These are phyloP conservation scores for Hymenoscyphus occultus DNA, from an alignment of 2,329 filamentous ascomycete genomes.

Conservation along the genomic window DNA sequence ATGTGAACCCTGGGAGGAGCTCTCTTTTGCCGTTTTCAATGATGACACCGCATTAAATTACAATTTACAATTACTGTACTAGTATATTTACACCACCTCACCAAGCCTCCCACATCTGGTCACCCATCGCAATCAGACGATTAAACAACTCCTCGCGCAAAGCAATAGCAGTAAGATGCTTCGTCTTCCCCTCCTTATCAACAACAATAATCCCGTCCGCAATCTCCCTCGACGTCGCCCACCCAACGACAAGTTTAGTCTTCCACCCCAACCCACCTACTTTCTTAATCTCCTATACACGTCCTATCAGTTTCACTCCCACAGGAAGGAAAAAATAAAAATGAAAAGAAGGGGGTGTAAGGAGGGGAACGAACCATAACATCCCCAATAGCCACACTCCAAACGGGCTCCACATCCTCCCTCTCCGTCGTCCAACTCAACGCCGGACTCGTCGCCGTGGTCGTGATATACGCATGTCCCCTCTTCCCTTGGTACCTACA, in stretches of 20 bases:
- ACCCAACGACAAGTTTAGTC: slow-evolving; percentile 75
- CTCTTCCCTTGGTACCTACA: slow-evolving; percentile 67
- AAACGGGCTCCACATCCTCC: slow-evolving; percentile 53
- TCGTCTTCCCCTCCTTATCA: slow-evolving; percentile 47
- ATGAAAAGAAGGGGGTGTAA: too few species aligned
- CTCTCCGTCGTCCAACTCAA: slow-evolving; percentile 48
- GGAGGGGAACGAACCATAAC: neutral
- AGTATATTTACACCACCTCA: slow-evolving; percentile 36
- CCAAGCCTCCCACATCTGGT: slow-evolving; percentile 81
- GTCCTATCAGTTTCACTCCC: too few species aligned
- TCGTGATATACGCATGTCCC: slow-evolving; percentile 69
- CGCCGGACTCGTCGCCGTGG: slow-evolving; percentile 54
- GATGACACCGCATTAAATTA: too few species aligned
- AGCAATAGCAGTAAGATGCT: slow-evolving; percentile 67
- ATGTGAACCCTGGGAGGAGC: too few species aligned
- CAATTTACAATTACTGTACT: too few species aligned
- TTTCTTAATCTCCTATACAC: slow-evolving; percentile 63
- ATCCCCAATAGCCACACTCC: slow-evolving; percentile 61
- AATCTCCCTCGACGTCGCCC: slow-evolving; percentile 71
- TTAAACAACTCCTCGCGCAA: slow-evolving; percentile 79
- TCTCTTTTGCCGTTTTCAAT: too few species aligned
- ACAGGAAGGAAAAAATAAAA: too few species aligned
- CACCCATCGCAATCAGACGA: slow-evolving; percentile 69
- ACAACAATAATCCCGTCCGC: slow-evolving; percentile 60
- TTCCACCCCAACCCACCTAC: slow-evolving; percentile 83